phyloP scores from a whole-genome alignment of 2,329 filamentous ascomycete genomes.

The Fusarium tanahbumbuense region DNA sequence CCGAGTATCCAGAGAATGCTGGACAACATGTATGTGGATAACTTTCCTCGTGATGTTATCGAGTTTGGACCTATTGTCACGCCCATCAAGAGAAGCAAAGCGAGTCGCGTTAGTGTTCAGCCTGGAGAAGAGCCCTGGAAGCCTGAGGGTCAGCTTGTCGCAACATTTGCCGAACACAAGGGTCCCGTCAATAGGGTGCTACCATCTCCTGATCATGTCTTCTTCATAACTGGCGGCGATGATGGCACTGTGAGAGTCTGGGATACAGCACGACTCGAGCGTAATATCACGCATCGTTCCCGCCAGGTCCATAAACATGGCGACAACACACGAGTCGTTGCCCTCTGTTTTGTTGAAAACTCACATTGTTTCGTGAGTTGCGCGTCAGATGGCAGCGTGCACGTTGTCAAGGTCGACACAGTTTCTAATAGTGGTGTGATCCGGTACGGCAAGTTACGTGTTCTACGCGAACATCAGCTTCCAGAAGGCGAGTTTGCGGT shows the following conservation, averaged over 20 bases:
- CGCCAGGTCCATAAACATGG: conserved; percentile 86
- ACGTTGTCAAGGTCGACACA: conserved; percentile 84
- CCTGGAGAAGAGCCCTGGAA: conserved; percentile 72
- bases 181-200: conserved; percentile 84
- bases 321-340: conserved; percentile 77
- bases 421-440: conserved; percentile 61
- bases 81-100: conserved; percentile 69
- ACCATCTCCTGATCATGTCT: conserved; percentile 88
- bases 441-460: conserved; percentile 81
- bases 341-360: conserved; percentile 90
- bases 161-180: conserved; percentile 88
- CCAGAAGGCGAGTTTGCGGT: conserved; percentile 79
- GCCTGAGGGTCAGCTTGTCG: conserved; percentile 84
- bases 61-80: conserved; percentile 86
- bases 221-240: conserved; percentile 94
- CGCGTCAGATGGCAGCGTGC: conserved; percentile 88
- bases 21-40: conserved; percentile 84
- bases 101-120: conserved; percentile 61
- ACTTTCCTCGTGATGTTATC: conserved; percentile 72
- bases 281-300: conserved; percentile 88
- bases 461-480: conserved; percentile 85
- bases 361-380: conserved; percentile 95
- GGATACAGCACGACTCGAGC: conserved; percentile 90
- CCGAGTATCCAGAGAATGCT: conserved; percentile 77
- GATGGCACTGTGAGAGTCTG: conserved; percentile 93